phyloP scores from a whole-genome alignment of 2,329 filamentous ascomycete genomes.

The Fusarium agapanthi region DNA sequence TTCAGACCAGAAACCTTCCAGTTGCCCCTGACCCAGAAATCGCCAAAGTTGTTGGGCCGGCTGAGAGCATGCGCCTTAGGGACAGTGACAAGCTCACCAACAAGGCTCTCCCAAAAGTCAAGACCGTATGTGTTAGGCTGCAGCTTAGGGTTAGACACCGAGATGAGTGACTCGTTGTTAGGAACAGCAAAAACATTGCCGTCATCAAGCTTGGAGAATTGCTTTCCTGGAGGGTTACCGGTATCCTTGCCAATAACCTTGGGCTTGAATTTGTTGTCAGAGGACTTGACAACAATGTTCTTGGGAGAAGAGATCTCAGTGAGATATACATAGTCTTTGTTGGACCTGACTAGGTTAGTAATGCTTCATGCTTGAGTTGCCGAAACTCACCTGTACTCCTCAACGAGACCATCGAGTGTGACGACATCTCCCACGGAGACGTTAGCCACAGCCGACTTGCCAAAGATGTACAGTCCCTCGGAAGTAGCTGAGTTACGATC shows the following conservation, averaged over 20 bases:
- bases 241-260: constrained; percentile 69
- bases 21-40: constrained; percentile 74
- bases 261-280: constrained; percentile 62
- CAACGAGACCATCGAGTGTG: constrained; percentile 66
- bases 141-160: constrained; percentile 66
- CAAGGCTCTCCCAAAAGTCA: constrained; percentile 78
- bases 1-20: constrained; percentile 72
- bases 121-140: constrained; percentile 70
- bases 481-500: constrained; percentile 66
- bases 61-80: constrained; percentile 64
- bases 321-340: constrained; percentile 65
- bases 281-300: constrained; percentile 63
- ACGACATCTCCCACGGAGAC: constrained; percentile 71
- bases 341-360: constrained; percentile 52
- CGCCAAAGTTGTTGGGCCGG: constrained; percentile 70
- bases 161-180: constrained; percentile 67
- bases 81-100: constrained; percentile 73
- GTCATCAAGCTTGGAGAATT: constrained; percentile 69
- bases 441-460: constrained; percentile 58
- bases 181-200: constrained; percentile 72
- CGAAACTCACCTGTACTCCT: constrained; percentile 60
- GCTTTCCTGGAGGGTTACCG: constrained; percentile 65
- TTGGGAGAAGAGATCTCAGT: constrained; percentile 68
- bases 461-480: constrained; percentile 73
- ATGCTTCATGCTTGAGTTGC: background rate